Conservation (phyloP, 768 basidiomycete genomes). For the Pleurotus pulmonarius region DNA sequence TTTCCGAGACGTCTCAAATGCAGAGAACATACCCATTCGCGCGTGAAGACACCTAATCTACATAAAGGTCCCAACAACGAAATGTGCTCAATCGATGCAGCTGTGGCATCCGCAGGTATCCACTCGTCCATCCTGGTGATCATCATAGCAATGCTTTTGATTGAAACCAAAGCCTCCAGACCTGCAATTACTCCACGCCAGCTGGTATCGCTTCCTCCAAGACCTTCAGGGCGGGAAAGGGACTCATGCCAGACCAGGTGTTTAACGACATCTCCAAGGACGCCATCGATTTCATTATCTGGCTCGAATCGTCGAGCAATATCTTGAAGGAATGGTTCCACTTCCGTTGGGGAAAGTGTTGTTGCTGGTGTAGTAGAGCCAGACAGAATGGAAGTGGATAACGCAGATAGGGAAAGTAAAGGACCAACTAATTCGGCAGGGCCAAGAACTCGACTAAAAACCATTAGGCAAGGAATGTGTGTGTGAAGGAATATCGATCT, state of each 20-base stretch:
- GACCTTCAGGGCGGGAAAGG: constrained; percentile 61
- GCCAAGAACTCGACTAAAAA: constrained; percentile 63
- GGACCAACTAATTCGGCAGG: constrained; percentile 76
- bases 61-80: constrained; percentile 84
- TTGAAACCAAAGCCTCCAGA: constrained; percentile 71
- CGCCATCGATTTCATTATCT: constrained; percentile 69
- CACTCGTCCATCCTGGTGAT: constrained; percentile 73
- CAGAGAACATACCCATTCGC: constrained; percentile 67
- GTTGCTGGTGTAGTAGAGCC: constrained; percentile 40
- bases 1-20: constrained; percentile 2
- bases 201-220: constrained; percentile 66
- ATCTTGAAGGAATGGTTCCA: constrained; percentile 82
- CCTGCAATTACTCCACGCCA: constrained; percentile 90
- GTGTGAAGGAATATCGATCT: neutral
- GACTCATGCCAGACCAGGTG: constrained; percentile 61
- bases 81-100: constrained; percentile 55
- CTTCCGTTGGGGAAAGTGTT: constrained; percentile 60
- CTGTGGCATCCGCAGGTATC: constrained; percentile 59
- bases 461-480: neutral
- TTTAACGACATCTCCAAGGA: constrained; percentile 74
- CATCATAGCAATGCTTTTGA: constrained; percentile 83
- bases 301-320: constrained; percentile 77
- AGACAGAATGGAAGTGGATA: constrained; percentile 62
- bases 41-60: constrained; percentile 80
- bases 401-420: constrained; percentile 70